Evolutionary conservation across 1,284 basidiomycete species (phyloP).

Genomic region (Vanrija humicola): DNA sequence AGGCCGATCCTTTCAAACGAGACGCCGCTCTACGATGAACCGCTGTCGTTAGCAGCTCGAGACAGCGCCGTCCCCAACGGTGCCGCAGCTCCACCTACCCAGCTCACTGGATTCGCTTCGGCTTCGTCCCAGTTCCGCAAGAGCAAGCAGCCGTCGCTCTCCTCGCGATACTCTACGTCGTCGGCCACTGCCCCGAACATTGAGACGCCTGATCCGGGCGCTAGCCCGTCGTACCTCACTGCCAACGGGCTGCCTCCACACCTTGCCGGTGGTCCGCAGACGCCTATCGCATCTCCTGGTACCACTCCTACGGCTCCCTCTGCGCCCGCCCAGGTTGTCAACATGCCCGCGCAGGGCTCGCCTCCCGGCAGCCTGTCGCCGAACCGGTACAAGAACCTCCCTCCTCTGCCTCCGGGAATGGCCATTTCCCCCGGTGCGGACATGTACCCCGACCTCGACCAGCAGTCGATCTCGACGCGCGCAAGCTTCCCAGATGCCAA

Average conservation of each 20-base stretch:
- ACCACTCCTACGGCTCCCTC: not conserved
- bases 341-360: not conserved
- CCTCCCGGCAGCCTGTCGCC: constrained; percentile 24
- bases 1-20: constrained; percentile 2
- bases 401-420: constrained; percentile 35
- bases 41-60: not conserved
- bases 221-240: constrained; percentile 3
- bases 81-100: not conserved
- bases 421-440: not conserved
- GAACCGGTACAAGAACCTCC: constrained; percentile 44
- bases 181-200: constrained; percentile 9
- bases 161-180: constrained; percentile 14
- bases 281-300: not conserved
- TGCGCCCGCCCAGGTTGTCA: constrained; percentile 1
- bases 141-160: constrained; percentile 16
- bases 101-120: not conserved
- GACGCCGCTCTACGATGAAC: constrained; percentile 11
- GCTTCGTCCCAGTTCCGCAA: constrained; percentile 6
- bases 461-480: constrained; percentile 5
- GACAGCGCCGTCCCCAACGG: constrained; percentile 1
- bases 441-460: constrained; percentile 7
- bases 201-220: constrained; percentile 11
- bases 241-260: constrained; percentile 5
- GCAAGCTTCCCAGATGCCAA: constrained; percentile 15
- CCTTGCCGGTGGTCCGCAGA: no score